A percentile compares a stretch with the other conserved stretches of the same genome.
Evolutionary conservation across 805 yeast genomes (phyloP).

Genomic region (Zygosaccharomyces kombuchaensis): DNA sequence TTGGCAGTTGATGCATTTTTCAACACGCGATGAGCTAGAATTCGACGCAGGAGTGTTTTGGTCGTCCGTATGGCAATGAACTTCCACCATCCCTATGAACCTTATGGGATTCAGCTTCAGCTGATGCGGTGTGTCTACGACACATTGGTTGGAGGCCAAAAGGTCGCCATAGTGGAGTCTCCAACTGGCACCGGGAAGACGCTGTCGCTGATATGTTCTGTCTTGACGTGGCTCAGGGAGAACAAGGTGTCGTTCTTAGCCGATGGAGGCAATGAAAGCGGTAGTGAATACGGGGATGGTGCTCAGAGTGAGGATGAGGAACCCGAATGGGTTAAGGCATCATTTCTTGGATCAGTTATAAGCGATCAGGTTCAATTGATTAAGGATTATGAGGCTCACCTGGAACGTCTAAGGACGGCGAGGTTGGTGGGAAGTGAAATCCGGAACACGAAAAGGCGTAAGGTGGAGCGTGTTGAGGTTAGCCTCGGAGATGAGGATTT

Average conservation of each 20-base stretch:
- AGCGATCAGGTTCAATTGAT: slow-evolving; percentile 24
- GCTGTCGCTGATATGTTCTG: slow-evolving; percentile 75
- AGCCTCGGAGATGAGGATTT: slow-evolving; percentile 30
- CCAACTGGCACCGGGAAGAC: slow-evolving; percentile 98
- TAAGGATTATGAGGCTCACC: slow-evolving; percentile 36
- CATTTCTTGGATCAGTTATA: slow-evolving; percentile 31
- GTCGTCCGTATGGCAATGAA: background rate
- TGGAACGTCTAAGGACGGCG: slow-evolving; percentile 29
- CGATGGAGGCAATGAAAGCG: slow-evolving; percentile 15
- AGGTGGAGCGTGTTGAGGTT: slow-evolving; percentile 22
- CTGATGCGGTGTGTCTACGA: slow-evolving; percentile 74
- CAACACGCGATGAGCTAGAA: slow-evolving; percentile 7
- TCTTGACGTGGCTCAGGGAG: slow-evolving; percentile 76
- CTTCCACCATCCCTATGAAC: slow-evolving; percentile 74
- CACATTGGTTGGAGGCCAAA: slow-evolving; percentile 45
- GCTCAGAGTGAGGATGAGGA: slow-evolving; percentile 48
- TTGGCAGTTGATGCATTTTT: slow-evolving; percentile 3
- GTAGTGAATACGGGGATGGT: slow-evolving; percentile 21
- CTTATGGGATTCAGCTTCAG: slow-evolving; percentile 72
- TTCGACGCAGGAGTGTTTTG: background rate
- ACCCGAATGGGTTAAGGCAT: slow-evolving; percentile 63
- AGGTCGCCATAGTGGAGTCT: slow-evolving; percentile 80
- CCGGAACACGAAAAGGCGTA: slow-evolving; percentile 17
- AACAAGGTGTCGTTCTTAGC: slow-evolving; percentile 33
- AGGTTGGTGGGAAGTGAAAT: slow-evolving; percentile 10